Percentiles rank a stretch among this genome's conserved stretches.
Conservation (phyloP, 2,329 filamentous ascomycete genomes). For the Emmonsia crescens region DNA sequence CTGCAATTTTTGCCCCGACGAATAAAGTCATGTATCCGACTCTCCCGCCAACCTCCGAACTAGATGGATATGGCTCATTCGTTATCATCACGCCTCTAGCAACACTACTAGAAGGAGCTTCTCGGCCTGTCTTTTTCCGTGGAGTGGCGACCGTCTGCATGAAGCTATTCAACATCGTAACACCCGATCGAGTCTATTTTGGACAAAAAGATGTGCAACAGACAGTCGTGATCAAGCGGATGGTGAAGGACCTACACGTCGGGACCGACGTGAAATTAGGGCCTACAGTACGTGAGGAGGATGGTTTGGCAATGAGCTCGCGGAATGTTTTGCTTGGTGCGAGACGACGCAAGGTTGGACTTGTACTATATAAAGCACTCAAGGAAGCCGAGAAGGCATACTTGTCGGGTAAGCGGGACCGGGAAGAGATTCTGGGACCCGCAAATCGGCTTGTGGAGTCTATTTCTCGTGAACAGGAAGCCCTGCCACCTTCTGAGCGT, state of each 20-base stretch:
- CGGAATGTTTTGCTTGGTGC: constrained; percentile 85
- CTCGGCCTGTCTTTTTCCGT: constrained; percentile 86
- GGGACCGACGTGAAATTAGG: constrained; percentile 63
- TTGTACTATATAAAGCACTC: constrained; percentile 61
- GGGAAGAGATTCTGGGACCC: constrained; percentile 59
- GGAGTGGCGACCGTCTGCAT: constrained; percentile 94
- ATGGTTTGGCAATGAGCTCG: constrained; percentile 84
- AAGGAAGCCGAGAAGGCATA: constrained; percentile 60
- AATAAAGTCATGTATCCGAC: constrained; percentile 81
- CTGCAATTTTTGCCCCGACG: constrained; percentile 75
- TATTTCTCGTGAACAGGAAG: constrained; percentile 51
- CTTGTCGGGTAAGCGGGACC: constrained; percentile 39
- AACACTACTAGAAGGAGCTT: constrained; percentile 70
- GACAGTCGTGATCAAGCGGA: constrained; percentile 73
- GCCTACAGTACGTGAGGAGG: constrained; percentile 61
- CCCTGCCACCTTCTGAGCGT: constrained; percentile 48
- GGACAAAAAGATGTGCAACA: constrained; percentile 98
- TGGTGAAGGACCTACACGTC: constrained; percentile 81
- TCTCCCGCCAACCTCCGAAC: constrained; percentile 59
- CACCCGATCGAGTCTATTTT: constrained; percentile 75
- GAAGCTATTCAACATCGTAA: constrained; percentile 78
- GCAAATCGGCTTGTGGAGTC: constrained; percentile 51
- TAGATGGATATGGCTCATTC: constrained; percentile 73
- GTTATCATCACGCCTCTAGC: constrained; percentile 81
- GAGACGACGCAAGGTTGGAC: constrained; percentile 59